Evolutionary conservation across 2,329 filamentous ascomycete species (phyloP).

Genomic region (Ceratocystis harringtonii): DNA sequence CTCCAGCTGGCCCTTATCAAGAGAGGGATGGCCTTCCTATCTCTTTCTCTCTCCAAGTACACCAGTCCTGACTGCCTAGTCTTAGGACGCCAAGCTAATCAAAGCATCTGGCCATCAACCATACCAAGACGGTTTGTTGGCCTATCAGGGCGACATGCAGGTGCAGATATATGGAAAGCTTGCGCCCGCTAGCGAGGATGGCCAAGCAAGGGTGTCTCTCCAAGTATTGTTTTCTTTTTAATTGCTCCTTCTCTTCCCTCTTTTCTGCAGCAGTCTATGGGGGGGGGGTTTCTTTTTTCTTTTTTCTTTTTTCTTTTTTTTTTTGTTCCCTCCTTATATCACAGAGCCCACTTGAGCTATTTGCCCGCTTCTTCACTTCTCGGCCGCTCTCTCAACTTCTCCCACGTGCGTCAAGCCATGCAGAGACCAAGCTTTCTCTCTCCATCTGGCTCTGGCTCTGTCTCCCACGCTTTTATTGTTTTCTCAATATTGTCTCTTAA

Average conservation of each 20-base stretch:
- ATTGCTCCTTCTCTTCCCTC: background rate
- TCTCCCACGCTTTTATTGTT: background rate
- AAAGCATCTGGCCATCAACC: background rate
- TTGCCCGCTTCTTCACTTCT: background rate
- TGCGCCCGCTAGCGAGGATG: background rate
- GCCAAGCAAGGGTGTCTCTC: background rate
- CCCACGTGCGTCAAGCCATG: background rate
- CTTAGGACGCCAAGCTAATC: background rate
- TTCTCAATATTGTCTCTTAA: background rate
- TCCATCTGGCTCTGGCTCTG: too few species aligned
- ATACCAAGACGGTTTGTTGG: background rate
- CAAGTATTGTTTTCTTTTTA: background rate
- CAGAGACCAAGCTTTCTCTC: too few species aligned
- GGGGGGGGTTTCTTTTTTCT: background rate
- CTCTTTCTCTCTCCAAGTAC: too few species aligned
- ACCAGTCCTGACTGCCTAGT: too few species aligned
- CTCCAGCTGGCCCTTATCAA: too few species aligned
- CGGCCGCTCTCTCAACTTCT: background rate
- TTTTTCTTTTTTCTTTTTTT: background rate
- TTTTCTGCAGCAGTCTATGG: background rate
- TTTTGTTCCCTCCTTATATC: background rate
- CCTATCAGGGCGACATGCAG: background rate
- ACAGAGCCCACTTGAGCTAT: too few species aligned
- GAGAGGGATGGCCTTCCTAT: too few species aligned
- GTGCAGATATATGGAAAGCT: background rate